Percentiles rank a stretch among this genome's conserved stretches.
Conservation (phyloP, 2,329 filamentous ascomycete species). For the Aspergillus sp. region DNA sequence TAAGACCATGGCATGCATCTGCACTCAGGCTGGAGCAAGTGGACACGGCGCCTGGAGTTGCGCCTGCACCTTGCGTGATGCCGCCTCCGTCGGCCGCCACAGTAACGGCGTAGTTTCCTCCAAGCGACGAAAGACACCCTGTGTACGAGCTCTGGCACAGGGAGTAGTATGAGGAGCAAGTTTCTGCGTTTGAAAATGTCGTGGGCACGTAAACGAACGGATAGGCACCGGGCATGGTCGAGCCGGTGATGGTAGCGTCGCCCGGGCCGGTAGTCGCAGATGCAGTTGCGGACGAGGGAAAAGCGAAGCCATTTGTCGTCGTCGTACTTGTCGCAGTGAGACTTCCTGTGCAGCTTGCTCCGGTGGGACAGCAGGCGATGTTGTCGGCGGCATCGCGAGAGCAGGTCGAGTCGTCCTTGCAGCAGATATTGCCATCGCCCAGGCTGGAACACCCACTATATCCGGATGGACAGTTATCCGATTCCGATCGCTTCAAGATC, state of each 20-base stretch:
- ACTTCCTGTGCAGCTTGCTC: conserved; percentile 54
- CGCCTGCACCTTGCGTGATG: conserved; percentile 41
- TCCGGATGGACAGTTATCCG: conserved; percentile 44
- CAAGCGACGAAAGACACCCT: conserved; percentile 41
- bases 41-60: conserved; percentile 34
- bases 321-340: conserved; percentile 32
- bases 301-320: conserved; percentile 26
- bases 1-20: conserved; percentile 45
- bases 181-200: conserved; percentile 46
- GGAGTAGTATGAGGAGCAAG: conserved; percentile 52
- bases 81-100: conserved; percentile 45
- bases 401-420: conserved; percentile 49
- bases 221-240: conserved; percentile 47
- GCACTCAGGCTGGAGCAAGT: conserved; percentile 44
- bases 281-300: conserved; percentile 25
- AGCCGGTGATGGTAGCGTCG: conserved; percentile 24
- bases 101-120: conserved; percentile 49
- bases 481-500: conserved; percentile 23
- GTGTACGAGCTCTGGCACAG: conserved; percentile 46
- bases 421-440: conserved; percentile 53
- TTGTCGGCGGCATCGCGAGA: conserved; percentile 52
- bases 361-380: conserved; percentile 58
- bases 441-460: conserved; percentile 51
- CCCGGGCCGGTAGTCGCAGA: conserved; percentile 21
- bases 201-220: conserved; percentile 52